Evolutionary conservation across 345 rosid species (phyloP).

Genomic region (Eucalyptus shirleyi): DNA sequence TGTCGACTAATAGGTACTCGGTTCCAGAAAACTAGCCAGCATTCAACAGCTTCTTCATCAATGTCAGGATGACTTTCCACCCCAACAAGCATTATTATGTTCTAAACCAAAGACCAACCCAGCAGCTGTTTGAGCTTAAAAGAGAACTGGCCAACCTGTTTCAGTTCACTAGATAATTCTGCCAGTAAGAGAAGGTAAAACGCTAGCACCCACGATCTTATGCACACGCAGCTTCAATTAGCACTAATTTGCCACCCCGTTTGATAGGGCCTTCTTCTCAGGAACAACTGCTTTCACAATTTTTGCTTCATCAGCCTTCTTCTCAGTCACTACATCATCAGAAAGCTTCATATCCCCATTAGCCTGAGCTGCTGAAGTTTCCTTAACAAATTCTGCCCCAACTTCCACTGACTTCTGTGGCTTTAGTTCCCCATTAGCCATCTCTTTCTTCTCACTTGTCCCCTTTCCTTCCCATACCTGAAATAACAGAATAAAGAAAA

Average conservation of each 20-base stretch:
- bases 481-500: not conserved
- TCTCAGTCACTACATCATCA: not conserved
- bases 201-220: not conserved
- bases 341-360: not conserved
- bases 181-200: not conserved
- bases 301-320: not conserved
- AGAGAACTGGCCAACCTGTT: not conserved
- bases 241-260: not conserved
- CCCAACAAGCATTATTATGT: not conserved
- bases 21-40: not conserved
- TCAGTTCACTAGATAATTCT: not conserved
- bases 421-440: not conserved
- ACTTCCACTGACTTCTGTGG: not conserved
- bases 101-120: not conserved
- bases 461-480: slow-evolving; percentile 2
- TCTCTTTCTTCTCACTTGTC: not conserved
- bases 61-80: not conserved
- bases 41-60: not conserved
- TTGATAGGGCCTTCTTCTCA: not conserved
- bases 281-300: not conserved
- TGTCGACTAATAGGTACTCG: not conserved
- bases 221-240: not conserved
- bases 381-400: not conserved
- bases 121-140: not conserved
- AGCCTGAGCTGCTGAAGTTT: not conserved